These are phyloP conservation scores for Lasiosphaeria miniovina DNA, from an alignment of 495 filamentous ascomycete genomes.

Conservation along the genomic window DNA sequence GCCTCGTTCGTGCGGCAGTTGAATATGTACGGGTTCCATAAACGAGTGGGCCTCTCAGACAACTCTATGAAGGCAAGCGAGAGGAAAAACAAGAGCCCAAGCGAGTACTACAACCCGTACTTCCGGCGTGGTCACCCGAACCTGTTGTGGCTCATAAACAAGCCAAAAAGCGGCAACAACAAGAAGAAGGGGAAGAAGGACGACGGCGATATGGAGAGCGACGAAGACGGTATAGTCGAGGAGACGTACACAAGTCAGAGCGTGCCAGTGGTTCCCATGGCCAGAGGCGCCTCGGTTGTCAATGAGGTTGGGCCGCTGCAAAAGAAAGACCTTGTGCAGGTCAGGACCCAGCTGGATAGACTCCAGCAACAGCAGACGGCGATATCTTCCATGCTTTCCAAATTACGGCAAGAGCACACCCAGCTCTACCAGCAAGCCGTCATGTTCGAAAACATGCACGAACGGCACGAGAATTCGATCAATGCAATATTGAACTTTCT, in stretches of 20 bases:
- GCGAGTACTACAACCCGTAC: constrained; percentile 95
- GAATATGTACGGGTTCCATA: constrained; percentile 99
- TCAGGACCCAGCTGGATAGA: constrained; percentile 74
- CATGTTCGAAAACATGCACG: constrained; percentile 87
- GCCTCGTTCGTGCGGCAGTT: constrained; percentile 97
- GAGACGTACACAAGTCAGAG: constrained; percentile 28
- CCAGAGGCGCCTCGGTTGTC: constrained; percentile 25
- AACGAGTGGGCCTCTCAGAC: constrained; percentile 93
- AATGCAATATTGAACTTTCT: constrained; percentile 97
- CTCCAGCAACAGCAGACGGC: constrained; percentile 80
- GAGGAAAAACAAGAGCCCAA: constrained; percentile 93
- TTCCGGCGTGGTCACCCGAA: constrained; percentile 93
- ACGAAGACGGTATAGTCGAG: constrained; percentile 57
- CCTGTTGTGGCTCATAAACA: constrained; percentile 95
- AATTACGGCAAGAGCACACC: constrained; percentile 78
- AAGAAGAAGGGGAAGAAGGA: constrained; percentile 60
- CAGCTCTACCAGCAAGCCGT: constrained; percentile 85
- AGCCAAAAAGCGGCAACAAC: constrained; percentile 76
- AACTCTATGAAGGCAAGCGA: constrained; percentile 97
- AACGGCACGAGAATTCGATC: constrained; percentile 95
- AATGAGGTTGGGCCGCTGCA: constrained; percentile 54
- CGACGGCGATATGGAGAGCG: constrained; percentile 66
- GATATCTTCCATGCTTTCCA: constrained; percentile 75
- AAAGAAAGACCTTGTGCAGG: constrained; percentile 71
- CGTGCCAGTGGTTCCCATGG: constrained; percentile 11